Evolutionary conservation across 768 basidiomycete species (phyloP).

Genomic region (Russula vinacea): DNA sequence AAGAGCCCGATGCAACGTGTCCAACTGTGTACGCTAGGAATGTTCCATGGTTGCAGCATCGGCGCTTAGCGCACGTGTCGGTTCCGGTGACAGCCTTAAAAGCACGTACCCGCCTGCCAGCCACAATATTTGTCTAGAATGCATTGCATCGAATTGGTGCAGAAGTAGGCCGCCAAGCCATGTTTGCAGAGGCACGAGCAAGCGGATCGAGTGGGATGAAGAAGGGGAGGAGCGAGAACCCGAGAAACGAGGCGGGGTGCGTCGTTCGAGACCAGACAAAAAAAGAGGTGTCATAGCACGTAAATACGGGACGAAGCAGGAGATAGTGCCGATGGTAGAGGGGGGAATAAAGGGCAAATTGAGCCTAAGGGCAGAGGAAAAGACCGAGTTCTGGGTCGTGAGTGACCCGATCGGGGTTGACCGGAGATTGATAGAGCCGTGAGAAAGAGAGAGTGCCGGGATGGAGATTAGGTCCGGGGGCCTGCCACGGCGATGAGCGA

Average conservation of each 20-base stretch:
- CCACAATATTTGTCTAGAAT: background rate
- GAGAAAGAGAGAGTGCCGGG: constrained; percentile 4
- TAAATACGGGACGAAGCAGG: background rate
- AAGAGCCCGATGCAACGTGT: constrained; percentile 25
- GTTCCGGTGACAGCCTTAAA: background rate
- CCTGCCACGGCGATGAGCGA: background rate
- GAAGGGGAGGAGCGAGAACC: background rate
- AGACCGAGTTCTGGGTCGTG: constrained; percentile 9
- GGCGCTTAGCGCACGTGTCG: constrained; percentile 5
- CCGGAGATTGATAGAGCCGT: constrained; percentile 26
- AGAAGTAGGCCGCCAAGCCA: background rate
- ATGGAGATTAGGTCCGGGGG: background rate
- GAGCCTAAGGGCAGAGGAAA: background rate
- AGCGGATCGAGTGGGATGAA: background rate
- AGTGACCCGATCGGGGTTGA: background rate
- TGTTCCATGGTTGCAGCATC: constrained; percentile 14
- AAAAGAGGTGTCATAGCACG: background rate
- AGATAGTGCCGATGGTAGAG: background rate
- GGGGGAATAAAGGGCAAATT: background rate
- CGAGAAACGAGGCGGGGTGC: background rate
- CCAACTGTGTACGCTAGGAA: constrained; percentile 7
- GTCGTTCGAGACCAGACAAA: background rate
- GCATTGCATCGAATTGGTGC: background rate
- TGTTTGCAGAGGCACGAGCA: background rate
- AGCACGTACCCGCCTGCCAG: background rate